Conservation (phyloP, 257 asterid genomes). For the Agastache rugosa region DNA sequence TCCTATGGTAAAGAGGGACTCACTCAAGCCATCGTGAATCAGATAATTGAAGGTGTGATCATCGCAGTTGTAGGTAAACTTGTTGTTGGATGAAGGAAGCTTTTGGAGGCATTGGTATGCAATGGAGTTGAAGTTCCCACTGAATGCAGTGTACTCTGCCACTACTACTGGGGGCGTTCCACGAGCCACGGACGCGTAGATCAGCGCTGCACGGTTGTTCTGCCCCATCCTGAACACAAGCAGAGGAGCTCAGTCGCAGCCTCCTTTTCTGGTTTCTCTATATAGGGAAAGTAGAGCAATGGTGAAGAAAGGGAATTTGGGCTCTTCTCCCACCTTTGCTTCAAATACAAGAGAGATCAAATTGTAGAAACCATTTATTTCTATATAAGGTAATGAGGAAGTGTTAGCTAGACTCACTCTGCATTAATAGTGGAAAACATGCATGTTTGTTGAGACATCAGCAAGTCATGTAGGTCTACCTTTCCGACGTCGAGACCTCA, state of each 20-base stretch:
- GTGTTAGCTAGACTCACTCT: slow-evolving; percentile 11
- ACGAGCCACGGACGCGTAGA: slow-evolving; percentile 42
- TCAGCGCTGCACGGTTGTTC: slow-evolving; percentile 23
- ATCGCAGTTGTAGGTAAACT: slow-evolving; percentile 36
- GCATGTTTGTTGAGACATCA: background rate
- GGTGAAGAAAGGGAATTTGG: background rate
- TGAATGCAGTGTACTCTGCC: slow-evolving; percentile 34
- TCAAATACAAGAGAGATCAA: background rate
- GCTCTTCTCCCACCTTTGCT: background rate
- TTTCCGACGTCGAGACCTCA: background rate
- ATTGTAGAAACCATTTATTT: background rate
- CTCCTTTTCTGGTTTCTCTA: background rate
- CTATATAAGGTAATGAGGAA: background rate
- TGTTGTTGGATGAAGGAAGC: slow-evolving; percentile 44
- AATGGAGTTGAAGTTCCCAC: slow-evolving; percentile 38
- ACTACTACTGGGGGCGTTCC: slow-evolving; percentile 39
- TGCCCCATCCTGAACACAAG: slow-evolving; percentile 24
- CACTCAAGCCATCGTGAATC: slow-evolving; percentile 37
- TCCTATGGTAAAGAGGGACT: background rate
- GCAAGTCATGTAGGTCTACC: slow-evolving; percentile 7
- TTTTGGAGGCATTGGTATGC: slow-evolving; percentile 46
- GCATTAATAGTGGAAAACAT: background rate
- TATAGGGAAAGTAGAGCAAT: background rate
- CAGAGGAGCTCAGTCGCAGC: background rate
- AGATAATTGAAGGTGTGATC: slow-evolving; percentile 40